Conservation (phyloP, 495 filamentous ascomycete species). For the Tirmania nivea region DNA sequence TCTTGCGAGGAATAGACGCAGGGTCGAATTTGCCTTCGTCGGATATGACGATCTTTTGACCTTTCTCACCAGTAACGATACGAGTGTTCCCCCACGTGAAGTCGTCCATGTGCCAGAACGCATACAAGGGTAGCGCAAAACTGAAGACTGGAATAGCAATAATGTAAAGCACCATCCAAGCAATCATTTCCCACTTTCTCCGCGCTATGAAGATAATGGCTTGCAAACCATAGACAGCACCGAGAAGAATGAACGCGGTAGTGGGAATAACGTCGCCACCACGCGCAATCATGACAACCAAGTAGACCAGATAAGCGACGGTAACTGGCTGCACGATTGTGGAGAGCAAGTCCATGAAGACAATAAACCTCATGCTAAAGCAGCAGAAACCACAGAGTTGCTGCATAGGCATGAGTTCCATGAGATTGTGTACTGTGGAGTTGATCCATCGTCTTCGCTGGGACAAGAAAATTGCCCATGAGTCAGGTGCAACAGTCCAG, state of each 20-base stretch:
- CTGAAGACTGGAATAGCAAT: conserved; percentile 81
- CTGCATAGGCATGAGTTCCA: conserved; percentile 78
- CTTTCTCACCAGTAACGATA: conserved; percentile 89
- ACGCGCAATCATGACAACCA: conserved; percentile 49
- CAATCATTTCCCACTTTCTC: conserved; percentile 97
- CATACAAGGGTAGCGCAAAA: conserved; percentile 74
- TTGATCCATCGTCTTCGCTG: conserved; percentile 99
- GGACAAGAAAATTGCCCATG: conserved; percentile 82
- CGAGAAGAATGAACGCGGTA: conserved; percentile 73
- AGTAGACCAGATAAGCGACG: conserved; percentile 74
- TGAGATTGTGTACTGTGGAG: conserved; percentile 93
- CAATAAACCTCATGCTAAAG: conserved; percentile 97
- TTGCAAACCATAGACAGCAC: conserved; percentile 87
- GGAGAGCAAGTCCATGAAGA: conserved; percentile 80
- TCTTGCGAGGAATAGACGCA: conserved; percentile 76
- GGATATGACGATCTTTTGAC: conserved; percentile 75
- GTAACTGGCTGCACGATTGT: conserved; percentile 85
- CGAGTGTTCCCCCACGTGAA: conserved; percentile 96
- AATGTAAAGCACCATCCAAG: conserved; percentile 96
- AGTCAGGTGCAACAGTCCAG: conserved; percentile 89
- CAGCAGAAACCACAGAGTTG: conserved; percentile 99
- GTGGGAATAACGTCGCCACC: conserved; percentile 45
- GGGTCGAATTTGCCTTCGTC: conserved; percentile 99
- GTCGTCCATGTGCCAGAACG: conserved; percentile 99
- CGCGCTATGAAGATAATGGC: conserved; percentile 90